Conservation (phyloP, 441 rosid genomes). For the Mallotus repandus region DNA sequence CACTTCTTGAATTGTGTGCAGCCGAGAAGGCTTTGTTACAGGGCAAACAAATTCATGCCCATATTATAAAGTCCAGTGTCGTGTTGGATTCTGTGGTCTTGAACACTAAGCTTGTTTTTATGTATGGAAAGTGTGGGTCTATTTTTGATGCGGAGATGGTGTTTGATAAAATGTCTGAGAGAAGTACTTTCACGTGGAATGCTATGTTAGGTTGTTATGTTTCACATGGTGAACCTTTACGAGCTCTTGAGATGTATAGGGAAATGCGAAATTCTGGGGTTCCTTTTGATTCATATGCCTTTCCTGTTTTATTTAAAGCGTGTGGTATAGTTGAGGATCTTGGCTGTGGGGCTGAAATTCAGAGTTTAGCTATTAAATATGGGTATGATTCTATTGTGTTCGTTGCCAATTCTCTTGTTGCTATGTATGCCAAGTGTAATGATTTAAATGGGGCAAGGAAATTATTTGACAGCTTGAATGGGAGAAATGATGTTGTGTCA, state of each 20-base stretch:
- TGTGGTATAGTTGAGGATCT: conserved; percentile 44
- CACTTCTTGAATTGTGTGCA: conserved; percentile 59
- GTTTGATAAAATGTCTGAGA: conserved; percentile 63
- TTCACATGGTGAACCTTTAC: conserved; percentile 44
- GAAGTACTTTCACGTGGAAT: conserved; percentile 72
- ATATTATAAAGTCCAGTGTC: conserved; percentile 37
- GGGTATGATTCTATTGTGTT: conserved; percentile 41
- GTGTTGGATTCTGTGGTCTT: conserved; percentile 31
- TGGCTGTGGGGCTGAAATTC: conserved; percentile 55
- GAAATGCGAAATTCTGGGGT: conserved; percentile 50
- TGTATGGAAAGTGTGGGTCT: conserved; percentile 71
- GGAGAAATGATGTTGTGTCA: conserved; percentile 54
- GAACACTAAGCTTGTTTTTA: conserved; percentile 61
- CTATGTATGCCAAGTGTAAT: conserved; percentile 77
- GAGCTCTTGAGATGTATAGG: conserved; percentile 47
- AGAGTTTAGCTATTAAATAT: conserved; percentile 54
- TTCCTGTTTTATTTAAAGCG: conserved; percentile 63
- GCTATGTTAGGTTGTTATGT: conserved; percentile 68
- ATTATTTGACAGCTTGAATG: conserved; percentile 49
- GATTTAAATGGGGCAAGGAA: conserved; percentile 57
- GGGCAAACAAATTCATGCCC: conserved; percentile 71
- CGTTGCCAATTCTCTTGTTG: conserved; percentile 67
- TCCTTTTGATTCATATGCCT: conserved; percentile 56
- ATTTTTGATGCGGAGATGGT: conserved; percentile 50
- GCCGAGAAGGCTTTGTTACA: conserved; percentile 38